phyloP scores from a whole-genome alignment of 257 asterid genomes.

The Solanum neorickii region DNA sequence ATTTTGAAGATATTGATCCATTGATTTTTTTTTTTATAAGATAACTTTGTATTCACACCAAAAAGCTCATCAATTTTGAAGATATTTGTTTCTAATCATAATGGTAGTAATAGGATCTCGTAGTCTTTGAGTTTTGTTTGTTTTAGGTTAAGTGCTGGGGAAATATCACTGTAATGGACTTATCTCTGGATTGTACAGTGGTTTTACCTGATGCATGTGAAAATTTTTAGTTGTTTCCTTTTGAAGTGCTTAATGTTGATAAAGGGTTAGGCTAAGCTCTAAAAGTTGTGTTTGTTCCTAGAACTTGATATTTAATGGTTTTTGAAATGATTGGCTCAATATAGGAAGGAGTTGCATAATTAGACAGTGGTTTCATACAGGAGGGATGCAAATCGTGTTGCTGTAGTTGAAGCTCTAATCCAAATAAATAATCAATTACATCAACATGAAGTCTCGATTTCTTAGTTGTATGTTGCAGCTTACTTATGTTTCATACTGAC shows the following conservation, averaged over 20 bases:
- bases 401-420: constrained; percentile 93
- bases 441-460: constrained; percentile 72
- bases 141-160: not conserved
- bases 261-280: not conserved
- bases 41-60: too few relatives aligned
- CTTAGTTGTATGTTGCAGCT: not conserved
- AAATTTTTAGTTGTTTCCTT: not conserved
- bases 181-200: not conserved
- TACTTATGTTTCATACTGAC: not conserved
- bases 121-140: not conserved
- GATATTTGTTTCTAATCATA: not conserved
- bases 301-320: not conserved
- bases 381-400: constrained; percentile 86
- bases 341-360: not conserved
- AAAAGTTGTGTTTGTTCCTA: not conserved
- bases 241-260: not conserved
- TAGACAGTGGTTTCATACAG: constrained; percentile 37
- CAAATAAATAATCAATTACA: constrained; percentile 93
- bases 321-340: not conserved
- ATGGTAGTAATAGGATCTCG: not conserved
- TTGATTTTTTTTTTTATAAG: too few relatives aligned
- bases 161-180: not conserved
- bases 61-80: not conserved
- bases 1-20: not conserved
- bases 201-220: not conserved